Evolutionary conservation across 1,139 yeast species (phyloP), one percentile per base, ranked within the genome.

Genomic region (Lodderomyces parapsilosis): DNA sequence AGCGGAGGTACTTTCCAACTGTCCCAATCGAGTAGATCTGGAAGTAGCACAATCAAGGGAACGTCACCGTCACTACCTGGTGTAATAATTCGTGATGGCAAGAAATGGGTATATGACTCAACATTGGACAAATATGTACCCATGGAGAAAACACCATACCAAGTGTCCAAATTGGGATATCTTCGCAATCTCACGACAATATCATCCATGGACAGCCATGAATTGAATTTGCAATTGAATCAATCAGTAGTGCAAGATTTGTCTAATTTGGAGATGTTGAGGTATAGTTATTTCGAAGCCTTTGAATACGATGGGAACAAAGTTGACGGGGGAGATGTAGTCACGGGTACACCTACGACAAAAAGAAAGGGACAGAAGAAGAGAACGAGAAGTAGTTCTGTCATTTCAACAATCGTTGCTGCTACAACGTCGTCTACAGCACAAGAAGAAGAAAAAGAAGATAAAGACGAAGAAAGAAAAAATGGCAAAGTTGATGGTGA

Each of bases 251-350:
- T 28, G 11, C 17, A 25, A 23, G 14, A 37, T 14, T 30, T 37
- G 4, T 42, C 49, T 17, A 54, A 57, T 38, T 25, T 58, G 6
- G 47, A 52, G 9, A 42, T 55, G 28, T 50, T 61, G 40, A 49
- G 64, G 28, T 55, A 56, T 45, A 52, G 59, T 5, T 61, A 59
- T 38, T 60, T 60, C 36, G 55, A 58, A 36, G 50, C 49, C 19
- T 50, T 60, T 30, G 43, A 46, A 23, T 36, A 36, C 39, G 18
- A 32, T 6, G 38, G 25, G 17, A 15, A 22, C 10, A 35, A 19
- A 15, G 28, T 20, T 9, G 17, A 4, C 13, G 13, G 27, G 8
- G 24, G 11, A 6, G 22, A 9, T 19, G 10, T 13, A 27, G 10
- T 13, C 6, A 27, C 34, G 15, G 19, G n/a, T n/a, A n/a, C 19